Evolutionary conservation across 2,329 filamentous ascomycete genomes (phyloP), one percentile per base, ranked within the genome.

Genomic region (Fusarium torulosum): DNA sequence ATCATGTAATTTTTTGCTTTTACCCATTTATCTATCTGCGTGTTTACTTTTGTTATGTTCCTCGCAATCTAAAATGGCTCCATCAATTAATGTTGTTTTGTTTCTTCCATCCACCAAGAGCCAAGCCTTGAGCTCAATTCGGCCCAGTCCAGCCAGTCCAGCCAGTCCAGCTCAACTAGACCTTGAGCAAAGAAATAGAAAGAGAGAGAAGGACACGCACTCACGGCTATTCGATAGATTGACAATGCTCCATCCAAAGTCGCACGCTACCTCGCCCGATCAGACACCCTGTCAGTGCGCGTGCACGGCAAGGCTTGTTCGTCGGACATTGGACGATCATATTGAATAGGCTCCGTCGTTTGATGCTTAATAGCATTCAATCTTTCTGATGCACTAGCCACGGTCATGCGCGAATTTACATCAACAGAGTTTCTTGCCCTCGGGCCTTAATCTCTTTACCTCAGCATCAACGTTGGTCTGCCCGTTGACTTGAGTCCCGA

Each of bases 301-400:
- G 46, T 40, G 47, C 42, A 25, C 63, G 40, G 46, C 27, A 65
- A 27, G 42, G 42, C 51, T 33, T 59, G 38, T 54, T n/a, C 51
- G 19, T 58, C 35, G 51, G 44, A 58, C 43, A 46, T 65, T 55
- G 23, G 50, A 60, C 11, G 59, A 67, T 52, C 44, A 53, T 37
- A 41, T 53, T 49, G 11, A 42, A 47, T 52, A 38, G 50, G 13
- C 23, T 41, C 50, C 31, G 49, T 53, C 42, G 29, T 62, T 51
- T 64, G 54, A 65, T 54, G 35, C 50, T 56, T 54, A 35, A 61
- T 45, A 46, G 45, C 35, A 23, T 66, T 68, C 65, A 67, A 67
- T 67, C 41, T 68, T 55, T 58, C 57, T 55, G 65, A 69, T 27
- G 66, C 65, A 66, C 54, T 67, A 62, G 59, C 38, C 29, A 46